These are phyloP conservation scores for Tylopilus microsporus DNA, from an alignment of 1,284 basidiomycete species.

Conservation along the genomic window DNA sequence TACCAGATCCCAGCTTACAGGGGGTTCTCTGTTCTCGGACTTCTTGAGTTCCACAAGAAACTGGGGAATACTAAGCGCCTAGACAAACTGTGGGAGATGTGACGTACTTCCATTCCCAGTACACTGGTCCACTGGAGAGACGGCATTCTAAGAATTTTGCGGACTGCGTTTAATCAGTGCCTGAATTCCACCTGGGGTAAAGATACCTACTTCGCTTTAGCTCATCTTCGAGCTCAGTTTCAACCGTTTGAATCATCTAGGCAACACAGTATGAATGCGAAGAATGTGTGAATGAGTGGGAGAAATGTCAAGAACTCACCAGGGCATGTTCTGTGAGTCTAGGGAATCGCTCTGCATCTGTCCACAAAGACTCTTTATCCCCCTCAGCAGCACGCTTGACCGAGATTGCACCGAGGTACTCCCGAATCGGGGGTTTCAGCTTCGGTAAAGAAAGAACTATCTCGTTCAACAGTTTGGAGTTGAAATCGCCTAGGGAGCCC, in stretches of 20 bases:
- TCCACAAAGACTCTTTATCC: slow-evolving; percentile 72
- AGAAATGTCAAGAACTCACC: slow-evolving; percentile 25
- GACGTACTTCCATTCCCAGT: slow-evolving; percentile 62
- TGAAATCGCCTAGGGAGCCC: slow-evolving; percentile 51
- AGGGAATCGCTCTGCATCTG: slow-evolving; percentile 66
- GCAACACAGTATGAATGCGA: slow-evolving; percentile 1
- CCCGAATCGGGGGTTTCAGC: slow-evolving; percentile 52
- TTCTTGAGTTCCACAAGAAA: slow-evolving; percentile 76
- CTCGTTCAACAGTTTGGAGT: slow-evolving; percentile 64
- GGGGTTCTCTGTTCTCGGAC: slow-evolving; percentile 68
- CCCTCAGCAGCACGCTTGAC: slow-evolving; percentile 66
- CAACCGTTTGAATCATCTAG: slow-evolving; percentile 58
- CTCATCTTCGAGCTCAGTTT: slow-evolving; percentile 73
- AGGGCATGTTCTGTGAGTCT: slow-evolving; percentile 48
- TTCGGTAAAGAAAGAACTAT: slow-evolving; percentile 68
- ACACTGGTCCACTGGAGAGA: slow-evolving; percentile 71
- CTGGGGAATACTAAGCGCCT: slow-evolving; percentile 34
- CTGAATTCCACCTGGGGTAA: slow-evolving; percentile 3
- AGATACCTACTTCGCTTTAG: slow-evolving; percentile 55
- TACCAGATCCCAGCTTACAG: slow-evolving; percentile 75
- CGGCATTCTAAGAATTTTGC: slow-evolving; percentile 71
- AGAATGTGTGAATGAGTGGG: not conserved
- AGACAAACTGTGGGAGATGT: not conserved
- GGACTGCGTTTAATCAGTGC: slow-evolving; percentile 42
- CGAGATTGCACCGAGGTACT: slow-evolving; percentile 58